Percentiles rank a stretch among this genome's conserved stretches.
Conservation (phyloP, 2,329 filamentous ascomycete species). For the Aschersonia sp. region DNA sequence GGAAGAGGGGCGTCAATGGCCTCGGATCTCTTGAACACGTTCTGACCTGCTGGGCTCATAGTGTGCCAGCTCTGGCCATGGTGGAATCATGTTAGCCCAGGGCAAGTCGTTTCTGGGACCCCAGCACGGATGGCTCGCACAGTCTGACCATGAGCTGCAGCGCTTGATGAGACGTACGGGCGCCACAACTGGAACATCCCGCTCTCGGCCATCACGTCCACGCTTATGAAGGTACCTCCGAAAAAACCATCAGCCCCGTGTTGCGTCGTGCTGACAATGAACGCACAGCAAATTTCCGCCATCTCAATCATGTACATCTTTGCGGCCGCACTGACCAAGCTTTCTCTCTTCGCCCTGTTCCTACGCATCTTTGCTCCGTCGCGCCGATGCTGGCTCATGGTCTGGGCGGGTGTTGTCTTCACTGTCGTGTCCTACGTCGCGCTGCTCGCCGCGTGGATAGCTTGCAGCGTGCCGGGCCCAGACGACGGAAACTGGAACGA, state of each 20-base stretch:
- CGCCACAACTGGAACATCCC: neutral
- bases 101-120: neutral
- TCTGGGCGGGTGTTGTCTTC: neutral
- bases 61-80: neutral
- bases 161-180: neutral
- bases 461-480: neutral
- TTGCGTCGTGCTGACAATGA: neutral
- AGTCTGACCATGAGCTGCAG: neutral
- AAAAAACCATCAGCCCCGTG: neutral
- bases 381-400: neutral
- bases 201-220: neutral
- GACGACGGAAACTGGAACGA: neutral
- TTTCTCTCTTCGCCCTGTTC: neutral
- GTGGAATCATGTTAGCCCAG: neutral
- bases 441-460: neutral
- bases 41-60: neutral
- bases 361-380: neutral
- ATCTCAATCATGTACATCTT: neutral
- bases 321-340: neutral
- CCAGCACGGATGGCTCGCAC: neutral
- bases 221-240: neutral
- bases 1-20: neutral
- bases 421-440: neutral
- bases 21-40: neutral
- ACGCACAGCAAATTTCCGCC: neutral